Evolutionary conservation across 2,329 filamentous ascomycete genomes (phyloP).

Genomic region (Botrytis porri): DNA sequence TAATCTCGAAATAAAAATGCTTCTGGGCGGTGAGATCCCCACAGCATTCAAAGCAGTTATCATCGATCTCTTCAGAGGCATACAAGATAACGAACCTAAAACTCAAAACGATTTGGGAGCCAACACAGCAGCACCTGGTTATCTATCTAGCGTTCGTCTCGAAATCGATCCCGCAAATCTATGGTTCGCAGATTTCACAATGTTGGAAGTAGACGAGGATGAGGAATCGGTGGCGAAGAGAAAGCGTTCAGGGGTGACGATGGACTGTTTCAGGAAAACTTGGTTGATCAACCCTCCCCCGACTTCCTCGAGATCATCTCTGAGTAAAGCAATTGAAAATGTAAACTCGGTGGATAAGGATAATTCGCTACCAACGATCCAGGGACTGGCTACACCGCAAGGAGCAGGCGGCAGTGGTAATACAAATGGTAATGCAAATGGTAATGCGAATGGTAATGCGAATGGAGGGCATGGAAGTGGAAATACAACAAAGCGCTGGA

Average conservation of each 20-base stretch:
- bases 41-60: slow-evolving; percentile 37
- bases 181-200: slow-evolving; percentile 38
- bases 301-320: background rate
- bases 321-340: background rate
- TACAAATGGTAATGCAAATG: slow-evolving; percentile 2
- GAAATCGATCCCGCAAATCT: slow-evolving; percentile 37
- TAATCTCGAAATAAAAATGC: slow-evolving; percentile 36
- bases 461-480: background rate
- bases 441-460: slow-evolving; percentile 4
- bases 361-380: background rate
- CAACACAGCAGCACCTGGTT: background rate
- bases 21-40: slow-evolving; percentile 36
- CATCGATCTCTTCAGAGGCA: slow-evolving; percentile 33
- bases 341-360: background rate
- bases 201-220: slow-evolving; percentile 38
- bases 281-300: slow-evolving; percentile 33
- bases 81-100: slow-evolving; percentile 16
- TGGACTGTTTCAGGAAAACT: slow-evolving; percentile 36
- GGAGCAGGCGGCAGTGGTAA: background rate
- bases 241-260: slow-evolving; percentile 28
- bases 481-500: slow-evolving; percentile 28
- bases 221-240: slow-evolving; percentile 24
- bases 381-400: background rate
- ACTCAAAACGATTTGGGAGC: background rate
- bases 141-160: slow-evolving; percentile 25